Percentiles rank a stretch among this genome's conserved stretches.
Evolutionary conservation across 169 alveolate genomes (phyloP).

Genomic region (Plasmodium knowlesi): DNA sequence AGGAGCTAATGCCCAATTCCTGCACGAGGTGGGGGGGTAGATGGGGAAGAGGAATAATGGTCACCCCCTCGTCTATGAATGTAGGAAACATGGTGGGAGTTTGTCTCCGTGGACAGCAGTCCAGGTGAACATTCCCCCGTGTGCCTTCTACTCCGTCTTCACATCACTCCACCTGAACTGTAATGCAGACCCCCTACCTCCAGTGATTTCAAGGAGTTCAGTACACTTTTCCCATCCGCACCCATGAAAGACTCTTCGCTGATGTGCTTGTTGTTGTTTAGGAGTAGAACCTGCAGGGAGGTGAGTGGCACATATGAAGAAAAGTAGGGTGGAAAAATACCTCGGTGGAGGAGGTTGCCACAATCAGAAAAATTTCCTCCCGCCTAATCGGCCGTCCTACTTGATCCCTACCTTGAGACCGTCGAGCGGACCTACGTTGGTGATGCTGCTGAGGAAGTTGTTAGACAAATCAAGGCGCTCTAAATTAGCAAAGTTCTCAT

Average conservation of each 20-base stretch:
- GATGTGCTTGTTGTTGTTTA: constrained; percentile 70
- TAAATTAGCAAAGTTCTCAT: constrained; percentile 27
- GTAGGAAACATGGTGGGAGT: background rate
- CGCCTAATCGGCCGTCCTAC: no score
- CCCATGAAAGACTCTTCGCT: constrained; percentile 55
- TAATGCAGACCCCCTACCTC: constrained; percentile 10
- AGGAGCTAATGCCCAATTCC: constrained; percentile 54
- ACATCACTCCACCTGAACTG: background rate
- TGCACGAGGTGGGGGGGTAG: background rate
- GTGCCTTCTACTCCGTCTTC: background rate
- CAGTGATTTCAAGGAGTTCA: constrained; percentile 23
- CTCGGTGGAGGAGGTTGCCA: background rate
- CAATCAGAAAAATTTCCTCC: background rate
- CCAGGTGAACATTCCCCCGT: background rate
- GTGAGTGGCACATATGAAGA: background rate
- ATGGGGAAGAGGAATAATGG: background rate
- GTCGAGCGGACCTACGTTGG: constrained; percentile 56
- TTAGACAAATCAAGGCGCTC: constrained; percentile 22
- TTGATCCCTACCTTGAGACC: constrained; percentile 7
- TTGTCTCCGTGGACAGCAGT: background rate
- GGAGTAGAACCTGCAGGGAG: constrained; percentile 17
- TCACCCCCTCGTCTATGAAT: background rate
- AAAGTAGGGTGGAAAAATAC: background rate
- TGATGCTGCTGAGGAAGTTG: constrained; percentile 32
- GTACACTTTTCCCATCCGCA: background rate